phyloP scores from a whole-genome alignment of 176 grass and related monocot species.

The Cenchrus purpureus region DNA sequence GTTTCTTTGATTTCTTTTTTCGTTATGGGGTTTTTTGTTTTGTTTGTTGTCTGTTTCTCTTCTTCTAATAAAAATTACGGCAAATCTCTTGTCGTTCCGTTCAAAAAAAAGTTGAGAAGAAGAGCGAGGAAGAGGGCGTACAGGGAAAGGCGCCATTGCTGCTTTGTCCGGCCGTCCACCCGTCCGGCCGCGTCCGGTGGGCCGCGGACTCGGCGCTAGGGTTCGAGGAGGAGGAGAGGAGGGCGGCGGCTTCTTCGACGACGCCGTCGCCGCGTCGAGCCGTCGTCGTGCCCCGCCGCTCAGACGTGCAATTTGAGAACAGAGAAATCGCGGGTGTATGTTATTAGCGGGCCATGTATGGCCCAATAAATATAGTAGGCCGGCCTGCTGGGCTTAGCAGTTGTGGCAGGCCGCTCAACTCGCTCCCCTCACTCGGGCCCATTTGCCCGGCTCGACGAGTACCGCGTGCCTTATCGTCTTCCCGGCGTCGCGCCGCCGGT shows the following conservation, averaged over 20 bases:
- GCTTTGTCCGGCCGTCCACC: neutral
- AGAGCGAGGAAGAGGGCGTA: neutral
- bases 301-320: too few species aligned
- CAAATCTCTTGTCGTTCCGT: too few species aligned
- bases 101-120: too few species aligned
- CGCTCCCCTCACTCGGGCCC: neutral
- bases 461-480: neutral
- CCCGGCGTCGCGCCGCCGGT: neutral
- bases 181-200: neutral
- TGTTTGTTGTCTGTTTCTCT: too few species aligned
- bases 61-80: too few species aligned
- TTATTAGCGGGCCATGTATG: neutral
- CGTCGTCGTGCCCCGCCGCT: too few species aligned
- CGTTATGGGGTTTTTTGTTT: too few species aligned
- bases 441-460: neutral
- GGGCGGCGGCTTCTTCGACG: neutral
- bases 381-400: neutral
- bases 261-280: neutral
- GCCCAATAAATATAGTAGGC: neutral
- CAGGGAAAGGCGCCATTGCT: neutral
- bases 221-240: neutral
- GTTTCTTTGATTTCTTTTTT: too few species aligned
- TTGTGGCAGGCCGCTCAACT: neutral
- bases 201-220: neutral
- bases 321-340: too few species aligned